Conservation (phyloP, 2,329 filamentous ascomycete species). For the Fusarium abutilonis region DNA sequence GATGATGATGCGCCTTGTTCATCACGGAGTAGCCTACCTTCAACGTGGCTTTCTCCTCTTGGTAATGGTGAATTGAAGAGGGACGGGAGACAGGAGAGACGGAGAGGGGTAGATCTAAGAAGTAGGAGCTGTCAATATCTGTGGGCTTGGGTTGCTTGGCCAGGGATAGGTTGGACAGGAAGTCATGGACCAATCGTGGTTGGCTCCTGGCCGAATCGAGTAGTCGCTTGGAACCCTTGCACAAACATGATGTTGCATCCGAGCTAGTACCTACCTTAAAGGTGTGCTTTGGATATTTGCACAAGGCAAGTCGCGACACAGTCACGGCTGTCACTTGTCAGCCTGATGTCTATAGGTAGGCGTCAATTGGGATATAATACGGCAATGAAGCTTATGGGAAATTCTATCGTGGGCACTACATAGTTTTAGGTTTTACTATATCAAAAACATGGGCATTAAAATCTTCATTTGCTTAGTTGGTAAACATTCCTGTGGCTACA, state of each 20-base stretch:
- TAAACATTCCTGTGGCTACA: background rate
- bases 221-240: conserved; percentile 43
- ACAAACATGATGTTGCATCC: conserved; percentile 12
- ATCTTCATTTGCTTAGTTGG: background rate
- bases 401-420: too few species aligned
- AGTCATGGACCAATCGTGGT: conserved; percentile 39
- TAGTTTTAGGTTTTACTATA: too few species aligned
- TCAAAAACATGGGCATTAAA: too few species aligned
- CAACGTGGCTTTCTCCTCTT: too few species aligned
- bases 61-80: background rate
- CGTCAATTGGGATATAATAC: too few species aligned
- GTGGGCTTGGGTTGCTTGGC: conserved; percentile 33
- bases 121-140: conserved; percentile 33
- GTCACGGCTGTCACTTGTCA: background rate
- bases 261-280: background rate
- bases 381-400: too few species aligned
- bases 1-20: conserved; percentile 15
- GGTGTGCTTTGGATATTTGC: conserved; percentile 14
- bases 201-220: conserved; percentile 43
- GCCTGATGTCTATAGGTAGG: background rate
- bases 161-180: conserved; percentile 36
- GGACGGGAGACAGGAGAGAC: background rate
- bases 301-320: conserved; percentile 14
- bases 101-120: conserved; percentile 20
- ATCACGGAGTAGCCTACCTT: background rate